Base-by-base conservation (phyloP, 2,329 filamentous ascomycete genomes). In the Emmonsiellopsis sp. region DNA sequence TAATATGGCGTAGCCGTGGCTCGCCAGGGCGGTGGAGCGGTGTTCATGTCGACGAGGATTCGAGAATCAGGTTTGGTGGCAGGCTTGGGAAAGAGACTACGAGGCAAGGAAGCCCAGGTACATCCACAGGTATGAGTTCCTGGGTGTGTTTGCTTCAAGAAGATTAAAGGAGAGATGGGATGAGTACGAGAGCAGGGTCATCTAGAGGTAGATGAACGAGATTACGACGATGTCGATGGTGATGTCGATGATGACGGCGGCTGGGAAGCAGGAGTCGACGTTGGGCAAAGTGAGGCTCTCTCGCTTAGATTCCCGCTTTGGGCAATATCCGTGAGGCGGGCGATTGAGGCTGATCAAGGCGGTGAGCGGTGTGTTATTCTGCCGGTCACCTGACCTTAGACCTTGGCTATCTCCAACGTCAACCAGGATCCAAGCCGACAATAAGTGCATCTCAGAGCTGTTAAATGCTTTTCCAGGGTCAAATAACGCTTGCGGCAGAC, bases 1-100 rank as follows among this genome's bases (percentile, higher is more conserved):
- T 66, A 69, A 40, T 66, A 56, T 49, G 57, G 53, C 31, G 64
- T 49, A 49, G 65, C 62, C 8, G 64, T 63, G 13, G 60, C 60
- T 52, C 69, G 69, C 70, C 70, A 72, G 40, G 70, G 69, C 34
- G 70, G 68, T 44, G 68, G 56, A 47, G 65, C 65, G 39, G 69
- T 67, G 59, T 62, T 72, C 70, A 73, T 73, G 44, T 57, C 59
- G 56, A 57, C 44, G 52, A 48, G 21, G 53, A 43, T 56, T 45
- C 39, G 45, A 33, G 27, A 39, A 42, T 39, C 40, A n/a, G 17
- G 13, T 32, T 34, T 44, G 13, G 48, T n/a, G n/a, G 21, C 47
- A 33, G 44, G 34, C 2, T 17, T 32, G 37, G n/a, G 40, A 14
- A 51, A 43, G 32, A 39, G 31, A 14, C 42, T 42, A 49, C 42